Conservation (phyloP, 2,329 filamentous ascomycete species). For the Spiromastix sp. region DNA sequence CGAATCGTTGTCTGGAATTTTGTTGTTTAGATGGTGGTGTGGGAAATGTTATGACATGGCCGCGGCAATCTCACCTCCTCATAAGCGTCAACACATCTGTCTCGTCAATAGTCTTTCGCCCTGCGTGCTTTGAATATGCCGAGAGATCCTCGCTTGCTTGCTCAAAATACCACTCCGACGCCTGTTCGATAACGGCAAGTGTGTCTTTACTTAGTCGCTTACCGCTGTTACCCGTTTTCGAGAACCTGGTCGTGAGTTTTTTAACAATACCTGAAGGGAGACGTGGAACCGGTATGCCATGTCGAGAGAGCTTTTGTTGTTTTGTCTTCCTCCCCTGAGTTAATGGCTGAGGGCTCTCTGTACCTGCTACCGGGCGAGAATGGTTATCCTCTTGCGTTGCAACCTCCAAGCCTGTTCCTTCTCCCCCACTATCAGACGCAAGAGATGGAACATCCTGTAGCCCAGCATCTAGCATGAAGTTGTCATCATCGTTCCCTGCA, state of each 20-base stretch:
- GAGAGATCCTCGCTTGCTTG: constrained; percentile 71
- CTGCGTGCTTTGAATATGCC: constrained; percentile 70
- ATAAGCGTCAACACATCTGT: constrained; percentile 73
- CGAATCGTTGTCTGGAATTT: constrained; percentile 66
- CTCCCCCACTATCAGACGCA: constrained; percentile 18
- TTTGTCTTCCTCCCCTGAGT: constrained; percentile 26
- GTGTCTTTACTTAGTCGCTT: constrained; percentile 67
- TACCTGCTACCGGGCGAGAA: constrained; percentile 21
- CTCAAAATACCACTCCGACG: constrained; percentile 87
- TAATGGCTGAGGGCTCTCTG: constrained; percentile 27
- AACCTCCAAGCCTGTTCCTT: constrained; percentile 23
- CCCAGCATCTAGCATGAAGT: constrained; percentile 22
- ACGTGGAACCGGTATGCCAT: constrained; percentile 66
- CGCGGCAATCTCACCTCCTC: constrained; percentile 54
- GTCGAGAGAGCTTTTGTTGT: constrained; percentile 52
- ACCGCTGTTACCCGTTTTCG: constrained; percentile 53
- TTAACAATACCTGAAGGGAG: constrained; percentile 66
- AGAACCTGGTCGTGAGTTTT: constrained; percentile 52
- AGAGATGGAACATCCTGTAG: constrained; percentile 16
- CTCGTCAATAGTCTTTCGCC: constrained; percentile 76
- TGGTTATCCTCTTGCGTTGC: constrained; percentile 18
- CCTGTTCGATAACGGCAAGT: constrained; percentile 63
- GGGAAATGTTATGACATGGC: constrained; percentile 1
- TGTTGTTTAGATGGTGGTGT: constrained; percentile 22
- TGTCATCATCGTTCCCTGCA: constrained; percentile 23